Evolutionary conservation across 495 filamentous ascomycete species (phyloP), one percentile per base, ranked within the genome.

Genomic region (Choiromyces venosus): DNA sequence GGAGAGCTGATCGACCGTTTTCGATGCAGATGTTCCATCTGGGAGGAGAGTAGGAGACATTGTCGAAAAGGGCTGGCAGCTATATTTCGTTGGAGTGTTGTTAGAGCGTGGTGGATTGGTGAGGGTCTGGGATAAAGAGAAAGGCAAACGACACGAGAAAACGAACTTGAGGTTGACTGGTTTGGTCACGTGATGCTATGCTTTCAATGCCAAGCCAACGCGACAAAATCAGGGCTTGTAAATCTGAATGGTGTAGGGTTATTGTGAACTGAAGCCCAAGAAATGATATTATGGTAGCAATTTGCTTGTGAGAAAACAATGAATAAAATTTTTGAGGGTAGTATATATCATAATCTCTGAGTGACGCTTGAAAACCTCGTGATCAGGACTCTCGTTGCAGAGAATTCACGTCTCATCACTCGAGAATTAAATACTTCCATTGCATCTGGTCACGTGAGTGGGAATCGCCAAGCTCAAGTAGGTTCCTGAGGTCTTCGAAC

Each of bases 361-460:
- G 5, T 33, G 12, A 4, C 12, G 12, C 33, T 29, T 16, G 12
- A 29, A 29, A 61, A 10, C 52, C 52, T 33, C 10, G 52, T 33
- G 52, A 56, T 56, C 7, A n/a, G 44, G 44, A 52, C 44, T 52
- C 44, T 52, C 7, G 1, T n/a, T 1, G 0, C 44, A 5, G 5
- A 14, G 52, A 16, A 33, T 33, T 77, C 75, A 76, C 69, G 10
- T 37, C 37, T 35, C 7, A 67, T 71, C 74, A 77, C 74, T 77
- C 69, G 74, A 42, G 29, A 21, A 14, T 37, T 52, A 1, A 25
- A 33, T 40, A 37, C 9, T 44, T 38, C 25, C n/a, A 39, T 65
- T 46, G 7, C n/a, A 5, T 61, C 12, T 61, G 10, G 44, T 69
- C 75, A 77, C 74, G 74, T 77, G 75, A 18, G 74, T 77, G 75